Evolutionary conservation across 768 basidiomycete genomes (phyloP).

Genomic region (Boletellus ananas): DNA sequence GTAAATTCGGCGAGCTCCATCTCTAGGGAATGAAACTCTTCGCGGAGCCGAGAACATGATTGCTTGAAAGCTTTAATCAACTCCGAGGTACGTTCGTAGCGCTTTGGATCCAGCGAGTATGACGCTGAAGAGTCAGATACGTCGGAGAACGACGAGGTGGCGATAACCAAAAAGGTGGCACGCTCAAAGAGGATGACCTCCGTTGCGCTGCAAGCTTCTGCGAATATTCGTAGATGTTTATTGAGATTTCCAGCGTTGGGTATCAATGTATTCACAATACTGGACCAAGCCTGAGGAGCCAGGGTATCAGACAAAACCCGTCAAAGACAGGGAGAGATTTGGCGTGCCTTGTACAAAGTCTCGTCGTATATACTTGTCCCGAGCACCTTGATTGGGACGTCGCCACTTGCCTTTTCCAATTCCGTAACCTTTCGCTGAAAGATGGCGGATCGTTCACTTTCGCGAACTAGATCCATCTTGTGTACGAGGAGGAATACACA

Average conservation of each 20-base stretch:
- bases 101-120: slow-evolving; percentile 58
- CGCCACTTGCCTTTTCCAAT: slow-evolving; percentile 63
- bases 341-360: slow-evolving; percentile 81
- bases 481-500: slow-evolving; percentile 88
- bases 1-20: slow-evolving; percentile 84
- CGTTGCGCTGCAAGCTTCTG: slow-evolving; percentile 81
- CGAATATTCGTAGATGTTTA: slow-evolving; percentile 81
- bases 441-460: slow-evolving; percentile 46
- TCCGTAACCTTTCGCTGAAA: slow-evolving; percentile 76
- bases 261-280: slow-evolving; percentile 93
- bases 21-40: slow-evolving; percentile 83
- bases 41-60: slow-evolving; percentile 78
- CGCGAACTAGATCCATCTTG: slow-evolving; percentile 93
- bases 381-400: slow-evolving; percentile 64
- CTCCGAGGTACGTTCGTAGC: slow-evolving; percentile 86
- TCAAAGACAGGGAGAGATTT: background rate
- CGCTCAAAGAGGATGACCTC: slow-evolving; percentile 97
- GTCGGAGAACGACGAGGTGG: slow-evolving; percentile 59
- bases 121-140: slow-evolving; percentile 33
- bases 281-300: slow-evolving; percentile 84
- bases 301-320: slow-evolving; percentile 8
- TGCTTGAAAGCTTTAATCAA: slow-evolving; percentile 95
- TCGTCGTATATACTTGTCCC: slow-evolving; percentile 98
- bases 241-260: slow-evolving; percentile 91
- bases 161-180: slow-evolving; percentile 97